These are phyloP conservation scores for Halophytophthora batemanensis DNA, from an alignment of 352 stramenopile genomes.

Conservation along the genomic window DNA sequence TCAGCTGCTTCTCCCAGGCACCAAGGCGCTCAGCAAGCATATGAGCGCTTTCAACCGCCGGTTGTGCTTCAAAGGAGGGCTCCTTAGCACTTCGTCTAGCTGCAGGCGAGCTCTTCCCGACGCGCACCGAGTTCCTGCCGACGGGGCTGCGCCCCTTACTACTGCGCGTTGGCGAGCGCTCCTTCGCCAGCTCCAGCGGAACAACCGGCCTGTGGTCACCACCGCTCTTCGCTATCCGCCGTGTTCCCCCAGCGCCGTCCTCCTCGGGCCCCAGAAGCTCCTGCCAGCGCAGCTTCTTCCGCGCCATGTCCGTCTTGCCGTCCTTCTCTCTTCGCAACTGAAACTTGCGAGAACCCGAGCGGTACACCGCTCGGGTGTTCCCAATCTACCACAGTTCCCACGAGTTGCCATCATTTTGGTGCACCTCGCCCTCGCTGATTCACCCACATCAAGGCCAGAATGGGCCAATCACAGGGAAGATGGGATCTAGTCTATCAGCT, in stretches of 20 bases:
- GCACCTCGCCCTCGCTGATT: no score
- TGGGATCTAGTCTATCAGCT: no score
- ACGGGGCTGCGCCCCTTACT: conserved; percentile 1
- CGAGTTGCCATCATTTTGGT: no score
- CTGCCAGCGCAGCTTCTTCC: neutral
- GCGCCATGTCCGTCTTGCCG: neutral
- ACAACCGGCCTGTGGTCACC: no score
- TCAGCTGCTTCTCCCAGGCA: conserved; percentile 21
- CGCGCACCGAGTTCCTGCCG: conserved; percentile 2
- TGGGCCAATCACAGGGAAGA: no score
- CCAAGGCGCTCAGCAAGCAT: conserved; percentile 17
- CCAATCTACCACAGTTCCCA: no score
- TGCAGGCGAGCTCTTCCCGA: neutral
- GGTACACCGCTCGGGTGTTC: no score
- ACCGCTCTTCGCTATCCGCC: no score
- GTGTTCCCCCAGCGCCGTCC: no score
- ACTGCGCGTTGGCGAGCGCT: neutral
- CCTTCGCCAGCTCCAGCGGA: no score
- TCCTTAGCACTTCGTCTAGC: neutral
- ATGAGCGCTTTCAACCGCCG: conserved; percentile 6
- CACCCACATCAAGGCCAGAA: no score
- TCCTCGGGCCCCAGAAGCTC: neutral
- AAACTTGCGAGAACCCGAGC: neutral
- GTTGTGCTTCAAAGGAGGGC: conserved; percentile 3
- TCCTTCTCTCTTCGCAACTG: no score